Percentiles rank a stretch among this genome's conserved stretches.
phyloP scores from a whole-genome alignment of 441 rosid species.

The Arabidopsis hybrid region DNA sequence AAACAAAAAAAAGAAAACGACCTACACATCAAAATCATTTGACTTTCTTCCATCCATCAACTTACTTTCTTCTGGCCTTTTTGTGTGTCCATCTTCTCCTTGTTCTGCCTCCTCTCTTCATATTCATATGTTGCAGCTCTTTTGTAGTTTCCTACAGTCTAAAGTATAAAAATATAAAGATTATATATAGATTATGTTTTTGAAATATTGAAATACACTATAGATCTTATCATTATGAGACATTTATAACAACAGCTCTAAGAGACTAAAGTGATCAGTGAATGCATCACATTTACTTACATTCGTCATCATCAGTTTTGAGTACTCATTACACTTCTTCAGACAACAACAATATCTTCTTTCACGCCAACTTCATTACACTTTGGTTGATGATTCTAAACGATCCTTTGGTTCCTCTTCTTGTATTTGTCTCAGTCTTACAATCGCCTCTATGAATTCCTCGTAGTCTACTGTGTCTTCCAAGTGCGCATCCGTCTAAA shows the following conservation, averaged over 20 bases:
- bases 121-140: slow-evolving; percentile 19
- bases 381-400: slow-evolving; percentile 17
- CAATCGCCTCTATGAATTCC: slow-evolving; percentile 54
- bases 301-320: slow-evolving; percentile 32
- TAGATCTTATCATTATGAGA: slow-evolving; percentile 14
- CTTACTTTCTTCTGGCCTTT: slow-evolving; percentile 29
- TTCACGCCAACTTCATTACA: slow-evolving; percentile 18
- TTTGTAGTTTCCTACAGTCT: slow-evolving; percentile 33
- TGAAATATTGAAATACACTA: slow-evolving; percentile 2
- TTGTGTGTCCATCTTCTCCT: slow-evolving; percentile 29
- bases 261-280: slow-evolving; percentile 18
- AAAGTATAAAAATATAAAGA: neutral
- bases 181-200: neutral
- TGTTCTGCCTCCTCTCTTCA: slow-evolving; percentile 18
- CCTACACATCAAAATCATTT: slow-evolving; percentile 1
- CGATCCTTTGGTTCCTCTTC: slow-evolving; percentile 31
- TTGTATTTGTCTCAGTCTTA: slow-evolving; percentile 49
- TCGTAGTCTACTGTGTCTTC: slow-evolving; percentile 58
- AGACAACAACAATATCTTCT: slow-evolving; percentile 4
- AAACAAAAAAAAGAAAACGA: slow-evolving; percentile 9
- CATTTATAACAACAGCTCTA: slow-evolving; percentile 6
- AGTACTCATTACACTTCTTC: slow-evolving; percentile 35
- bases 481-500: slow-evolving; percentile 54
- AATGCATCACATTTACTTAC: slow-evolving; percentile 34
- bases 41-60: slow-evolving; percentile 27